Evolutionary conservation across 495 filamentous ascomycete species (phyloP), one percentile per base, ranked within the genome.

Genomic region (Daldinia loculata): DNA sequence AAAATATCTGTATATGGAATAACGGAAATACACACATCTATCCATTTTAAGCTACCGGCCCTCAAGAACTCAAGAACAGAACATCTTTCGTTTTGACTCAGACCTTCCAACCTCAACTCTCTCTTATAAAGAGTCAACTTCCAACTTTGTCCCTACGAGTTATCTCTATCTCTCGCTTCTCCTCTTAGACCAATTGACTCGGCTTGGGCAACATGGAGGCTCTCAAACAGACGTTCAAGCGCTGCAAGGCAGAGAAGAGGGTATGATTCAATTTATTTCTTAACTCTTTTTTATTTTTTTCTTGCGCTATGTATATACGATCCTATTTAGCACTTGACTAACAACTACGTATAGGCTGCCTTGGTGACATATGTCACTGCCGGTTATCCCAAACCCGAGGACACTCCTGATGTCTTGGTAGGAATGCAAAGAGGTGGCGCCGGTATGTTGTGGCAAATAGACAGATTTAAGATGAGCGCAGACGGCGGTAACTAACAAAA

Each of bases 291-390:
- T 32, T 24, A 45, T 32, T 51, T 4, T 32, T 29, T 22, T 15
- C 14, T 58, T 51, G 27, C 41, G 29, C 60, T 9, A 22, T 27
- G 24, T 24, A 56, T 30, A 53, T 32, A 34, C 2, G 2, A 34
- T 34, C 9, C 1, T 34, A 11, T 34, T 3, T 34, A 2, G 2
- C 32, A 34, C 32, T 59, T 48, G 43, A 53, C 65, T 59, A 63
- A 70, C 26, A 32, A 32, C 30, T 57, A 30, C 19, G n/a, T 32
- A 61, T 63, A 81, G 90, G 77, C 89, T 34, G 95, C 95, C 53
- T 85, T 99, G 55, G 92, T 99, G 60, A 93, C 94, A 34, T 99
- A 99, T 85, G 91, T 97, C 73, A 98, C 95, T 15, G 95, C 95
- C 56, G 95, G 95, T 30, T 99, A 91, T 76, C 95, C 96, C 5